Percentiles rank a stretch among this genome's conserved stretches.
These are phyloP conservation scores for Ophiostoma australiae DNA, from an alignment of 2,329 filamentous ascomycete species.

Conservation along the genomic window DNA sequence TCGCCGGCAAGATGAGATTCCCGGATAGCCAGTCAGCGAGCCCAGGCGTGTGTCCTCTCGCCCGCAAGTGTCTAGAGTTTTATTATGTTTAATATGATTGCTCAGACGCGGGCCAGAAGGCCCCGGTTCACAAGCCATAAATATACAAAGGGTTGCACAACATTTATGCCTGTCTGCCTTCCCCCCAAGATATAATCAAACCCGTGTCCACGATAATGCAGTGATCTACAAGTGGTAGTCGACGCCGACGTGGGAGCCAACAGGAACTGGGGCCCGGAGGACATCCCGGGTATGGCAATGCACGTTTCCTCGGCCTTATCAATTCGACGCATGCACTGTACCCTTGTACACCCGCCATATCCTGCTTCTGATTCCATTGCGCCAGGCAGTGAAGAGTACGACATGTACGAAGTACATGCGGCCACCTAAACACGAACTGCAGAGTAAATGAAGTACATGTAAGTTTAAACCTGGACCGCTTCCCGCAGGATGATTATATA, in stretches of 20 bases:
- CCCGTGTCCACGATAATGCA: neutral
- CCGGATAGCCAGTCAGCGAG: neutral
- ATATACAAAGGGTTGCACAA: neutral
- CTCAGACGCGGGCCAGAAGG: neutral
- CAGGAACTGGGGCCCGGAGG: neutral
- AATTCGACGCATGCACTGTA: neutral
- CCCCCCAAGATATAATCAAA: neutral
- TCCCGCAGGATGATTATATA: neutral
- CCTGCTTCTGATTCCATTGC: neutral
- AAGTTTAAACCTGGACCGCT: neutral
- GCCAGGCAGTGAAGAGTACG: neutral
- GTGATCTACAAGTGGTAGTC: neutral
- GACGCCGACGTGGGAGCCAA: conserved; percentile 5
- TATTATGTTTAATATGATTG: neutral
- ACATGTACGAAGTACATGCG: neutral
- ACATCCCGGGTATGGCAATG: conserved; percentile 7
- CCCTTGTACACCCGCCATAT: neutral
- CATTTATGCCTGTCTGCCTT: neutral
- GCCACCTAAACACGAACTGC: neutral
- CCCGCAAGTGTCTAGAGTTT: neutral
- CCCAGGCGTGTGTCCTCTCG: neutral
- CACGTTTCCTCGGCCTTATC: neutral
- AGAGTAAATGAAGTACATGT: neutral
- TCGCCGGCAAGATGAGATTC: neutral
- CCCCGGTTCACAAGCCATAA: neutral